Conservation (phyloP, 331 rosid genomes). For the Arachis monticola region DNA sequence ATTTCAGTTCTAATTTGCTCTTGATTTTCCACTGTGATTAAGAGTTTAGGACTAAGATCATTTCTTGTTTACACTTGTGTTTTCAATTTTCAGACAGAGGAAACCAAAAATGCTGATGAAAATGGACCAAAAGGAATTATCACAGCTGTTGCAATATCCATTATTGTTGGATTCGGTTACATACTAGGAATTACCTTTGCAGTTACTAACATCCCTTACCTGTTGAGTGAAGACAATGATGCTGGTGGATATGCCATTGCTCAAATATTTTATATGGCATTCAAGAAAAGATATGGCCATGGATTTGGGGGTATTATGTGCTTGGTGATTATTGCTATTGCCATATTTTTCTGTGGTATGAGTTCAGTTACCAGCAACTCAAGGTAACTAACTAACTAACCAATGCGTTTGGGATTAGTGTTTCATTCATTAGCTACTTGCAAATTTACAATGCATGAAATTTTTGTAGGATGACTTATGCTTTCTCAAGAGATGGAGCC, state of each 20-base stretch:
- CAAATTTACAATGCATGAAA: slow-evolving; percentile 21
- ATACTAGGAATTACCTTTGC: slow-evolving; percentile 92
- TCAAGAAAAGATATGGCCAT: slow-evolving; percentile 84
- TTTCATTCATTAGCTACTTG: slow-evolving; percentile 20
- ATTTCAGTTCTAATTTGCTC: not conserved
- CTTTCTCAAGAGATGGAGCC: slow-evolving; percentile 98
- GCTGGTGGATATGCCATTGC: slow-evolving; percentile 99
- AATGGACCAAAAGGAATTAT: slow-evolving; percentile 98
- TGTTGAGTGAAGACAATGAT: slow-evolving; percentile 74
- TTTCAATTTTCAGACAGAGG: slow-evolving; percentile 74
- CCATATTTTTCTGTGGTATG: slow-evolving; percentile 97
- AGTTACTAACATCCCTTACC: slow-evolving; percentile 69
- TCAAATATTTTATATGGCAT: slow-evolving; percentile 79
- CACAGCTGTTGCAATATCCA: slow-evolving; percentile 87
- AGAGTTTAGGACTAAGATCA: slow-evolving; percentile 33
- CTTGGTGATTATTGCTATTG: slow-evolving; percentile 84
- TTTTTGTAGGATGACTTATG: slow-evolving; percentile 82
- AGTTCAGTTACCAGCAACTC: slow-evolving; percentile 97
- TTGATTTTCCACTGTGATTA: not conserved
- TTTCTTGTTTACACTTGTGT: slow-evolving; percentile 28
- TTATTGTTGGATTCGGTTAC: slow-evolving; percentile 89
- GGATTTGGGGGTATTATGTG: slow-evolving; percentile 94
- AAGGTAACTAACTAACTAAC: slow-evolving; percentile 57
- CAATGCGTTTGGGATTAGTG: slow-evolving; percentile 3
- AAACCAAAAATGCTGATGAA: slow-evolving; percentile 83